Base-by-base conservation (phyloP, 805 yeast species). In the Candida michaelii region DNA sequence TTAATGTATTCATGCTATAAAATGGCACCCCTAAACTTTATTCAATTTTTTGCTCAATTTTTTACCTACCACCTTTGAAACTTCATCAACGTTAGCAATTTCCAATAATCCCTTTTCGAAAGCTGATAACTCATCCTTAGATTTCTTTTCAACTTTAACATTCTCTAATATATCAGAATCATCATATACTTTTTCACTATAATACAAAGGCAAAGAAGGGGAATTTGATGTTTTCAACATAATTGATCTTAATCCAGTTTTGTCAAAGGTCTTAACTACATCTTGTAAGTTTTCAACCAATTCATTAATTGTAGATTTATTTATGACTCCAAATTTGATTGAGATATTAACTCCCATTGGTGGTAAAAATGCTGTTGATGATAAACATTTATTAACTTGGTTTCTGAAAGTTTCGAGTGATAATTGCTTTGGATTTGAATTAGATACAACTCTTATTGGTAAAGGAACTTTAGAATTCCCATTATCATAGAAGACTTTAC, bases 201-300 rank as follows among this genome's bases (percentile, higher is more conserved):
- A 79, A 65, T 72, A 93, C 46, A 93, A 71, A 34, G 99, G 98
- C 54, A 93, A 70, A 7, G 90, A 78, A 15, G 97, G 96, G 15
- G 96, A 87, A 31, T 65, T 62, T 44, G 72, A 67, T 10, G 91
- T 74, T 68, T 89, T 89, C 47, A 86, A 60, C 55, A 76, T 79
- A 25, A 83, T 67, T 29, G 77, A 77, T 64, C 80, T 84, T 58
- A 79, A 74, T 30, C 63, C 63, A 27, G 65, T 66, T 17, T 57
- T 53, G 15, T 66, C 55, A 48, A 89, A 74, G 40, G 69, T 63
- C 18, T 66, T 60, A 27, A 79, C 62, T 11, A 87, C 79, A 31
- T 76, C 73, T 19, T 72, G 65, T 35, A 83, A 64, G 62, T 89
- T 89, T 36, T 77, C 82, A 8, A 74, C 71, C 45, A 89, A 60